Percentiles rank a stretch among this genome's conserved stretches.
These are phyloP conservation scores for Phytophthora cryptogea DNA, from an alignment of 352 stramenopile genomes.

Conservation along the genomic window DNA sequence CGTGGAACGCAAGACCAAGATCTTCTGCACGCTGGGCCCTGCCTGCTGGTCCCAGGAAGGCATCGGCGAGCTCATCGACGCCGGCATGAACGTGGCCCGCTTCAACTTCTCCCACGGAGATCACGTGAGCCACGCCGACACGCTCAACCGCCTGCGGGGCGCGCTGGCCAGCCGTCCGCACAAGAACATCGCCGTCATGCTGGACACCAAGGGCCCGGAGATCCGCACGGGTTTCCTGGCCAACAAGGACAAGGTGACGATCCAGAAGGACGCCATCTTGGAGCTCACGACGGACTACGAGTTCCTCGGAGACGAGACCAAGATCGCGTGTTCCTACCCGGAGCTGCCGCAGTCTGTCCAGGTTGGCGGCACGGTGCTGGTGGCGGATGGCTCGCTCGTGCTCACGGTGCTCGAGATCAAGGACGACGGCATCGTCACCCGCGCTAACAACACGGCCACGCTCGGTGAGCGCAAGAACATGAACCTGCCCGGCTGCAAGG, in stretches of 20 bases:
- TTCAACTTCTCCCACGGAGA: constrained; percentile 99
- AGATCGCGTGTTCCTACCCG: constrained; percentile 94
- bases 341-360: constrained; percentile 92
- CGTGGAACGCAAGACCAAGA: constrained; percentile 85
- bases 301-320: constrained; percentile 82
- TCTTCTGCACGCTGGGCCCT: constrained; percentile 91
- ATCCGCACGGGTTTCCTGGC: constrained; percentile 93
- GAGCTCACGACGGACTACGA: constrained; percentile 73
- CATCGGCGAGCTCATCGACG: constrained; percentile 88
- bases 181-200: constrained; percentile 90
- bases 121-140: constrained; percentile 84
- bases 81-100: constrained; percentile 97
- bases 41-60: constrained; percentile 93
- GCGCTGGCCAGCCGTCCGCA: constrained; percentile 65
- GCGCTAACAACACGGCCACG: constrained; percentile 80
- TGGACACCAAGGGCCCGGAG: constrained; percentile 97
- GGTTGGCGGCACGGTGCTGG: constrained; percentile 91
- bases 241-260: constrained; percentile 80
- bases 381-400: constrained; percentile 95
- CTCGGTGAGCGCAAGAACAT: constrained; percentile 97
- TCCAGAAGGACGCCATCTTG: constrained; percentile 58
- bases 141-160: constrained; percentile 64
- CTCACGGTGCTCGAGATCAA: constrained; percentile 89
- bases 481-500: constrained; percentile 93
- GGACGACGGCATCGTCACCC: constrained; percentile 77